phyloP scores from a whole-genome alignment of 257 asterid species.

The Perilla frutescens region DNA sequence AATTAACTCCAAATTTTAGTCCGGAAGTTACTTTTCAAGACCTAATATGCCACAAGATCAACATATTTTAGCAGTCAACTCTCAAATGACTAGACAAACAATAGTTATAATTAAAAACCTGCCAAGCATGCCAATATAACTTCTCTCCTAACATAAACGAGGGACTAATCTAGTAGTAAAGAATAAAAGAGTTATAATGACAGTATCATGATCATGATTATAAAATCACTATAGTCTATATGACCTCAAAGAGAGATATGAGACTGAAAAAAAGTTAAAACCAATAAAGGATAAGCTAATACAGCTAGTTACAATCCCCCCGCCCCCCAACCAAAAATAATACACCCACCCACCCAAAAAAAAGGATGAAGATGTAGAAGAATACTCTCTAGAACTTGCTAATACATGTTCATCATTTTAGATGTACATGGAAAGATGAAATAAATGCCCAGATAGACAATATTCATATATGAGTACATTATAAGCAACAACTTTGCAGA shows the following conservation, averaged over 20 bases:
- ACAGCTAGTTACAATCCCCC: too few relatives aligned
- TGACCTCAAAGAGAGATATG: background rate
- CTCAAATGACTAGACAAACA: constrained; percentile 18
- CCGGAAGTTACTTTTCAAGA: constrained; percentile 15
- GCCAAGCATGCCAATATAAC: constrained; percentile 9
- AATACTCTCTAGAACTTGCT: background rate
- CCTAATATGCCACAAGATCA: constrained; percentile 5
- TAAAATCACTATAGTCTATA: background rate
- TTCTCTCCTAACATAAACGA: background rate
- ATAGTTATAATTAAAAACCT: constrained; percentile 14
- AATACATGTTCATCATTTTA: constrained; percentile 2
- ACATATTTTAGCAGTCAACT: constrained; percentile 24
- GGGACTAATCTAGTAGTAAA: background rate
- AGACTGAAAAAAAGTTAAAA: background rate
- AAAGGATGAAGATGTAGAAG: background rate
- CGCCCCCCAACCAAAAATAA: too few relatives aligned
- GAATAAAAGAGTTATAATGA: background rate
- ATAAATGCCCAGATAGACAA: constrained; percentile 4
- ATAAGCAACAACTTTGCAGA: background rate
- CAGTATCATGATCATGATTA: constrained; percentile 13
- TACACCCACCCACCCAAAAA: too few relatives aligned
- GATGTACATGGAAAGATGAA: background rate
- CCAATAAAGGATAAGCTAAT: background rate
- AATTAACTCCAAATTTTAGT: constrained; percentile 24
- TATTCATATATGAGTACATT: background rate